Evolutionary conservation across 1,139 yeast genomes (phyloP).

Genomic region (Chernovozyma aurita): DNA sequence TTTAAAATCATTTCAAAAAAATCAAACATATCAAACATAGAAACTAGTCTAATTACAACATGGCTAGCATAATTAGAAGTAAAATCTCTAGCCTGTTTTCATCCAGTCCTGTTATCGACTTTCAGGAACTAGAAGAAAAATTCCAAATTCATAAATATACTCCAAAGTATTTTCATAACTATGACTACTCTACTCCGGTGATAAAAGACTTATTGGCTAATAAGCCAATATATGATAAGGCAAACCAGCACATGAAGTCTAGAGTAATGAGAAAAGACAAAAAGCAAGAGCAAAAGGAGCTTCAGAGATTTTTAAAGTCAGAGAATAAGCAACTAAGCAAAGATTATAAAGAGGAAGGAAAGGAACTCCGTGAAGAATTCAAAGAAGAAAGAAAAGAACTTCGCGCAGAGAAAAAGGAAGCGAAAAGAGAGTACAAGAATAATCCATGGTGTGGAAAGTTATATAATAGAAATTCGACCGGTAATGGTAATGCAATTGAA

Average conservation of each 20-base stretch:
- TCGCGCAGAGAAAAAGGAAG: conserved; percentile 1
- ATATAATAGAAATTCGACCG: not conserved
- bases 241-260: conserved; percentile 31
- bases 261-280: not conserved
- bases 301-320: not conserved
- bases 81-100: conserved; percentile 1
- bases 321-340: conserved; percentile 9
- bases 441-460: not conserved
- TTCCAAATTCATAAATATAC: conserved; percentile 37
- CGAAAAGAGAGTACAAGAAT: conserved; percentile 2
- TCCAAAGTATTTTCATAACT: conserved; percentile 39
- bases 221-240: conserved; percentile 41
- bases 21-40: no score
- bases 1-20: no score
- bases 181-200: conserved; percentile 33
- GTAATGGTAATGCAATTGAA: not conserved
- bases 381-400: conserved; percentile 1
- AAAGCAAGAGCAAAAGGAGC: conserved; percentile 5
- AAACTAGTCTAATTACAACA: no score
- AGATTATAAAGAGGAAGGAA: conserved; percentile 8
- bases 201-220: conserved; percentile 31
- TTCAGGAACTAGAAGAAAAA: conserved; percentile 32
- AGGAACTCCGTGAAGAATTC: conserved; percentile 9
- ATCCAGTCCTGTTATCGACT: conserved; percentile 19
- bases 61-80: conserved; percentile 5